phyloP scores from a whole-genome alignment of 2,329 filamentous ascomycete genomes.

The Seiridium unicorne region DNA sequence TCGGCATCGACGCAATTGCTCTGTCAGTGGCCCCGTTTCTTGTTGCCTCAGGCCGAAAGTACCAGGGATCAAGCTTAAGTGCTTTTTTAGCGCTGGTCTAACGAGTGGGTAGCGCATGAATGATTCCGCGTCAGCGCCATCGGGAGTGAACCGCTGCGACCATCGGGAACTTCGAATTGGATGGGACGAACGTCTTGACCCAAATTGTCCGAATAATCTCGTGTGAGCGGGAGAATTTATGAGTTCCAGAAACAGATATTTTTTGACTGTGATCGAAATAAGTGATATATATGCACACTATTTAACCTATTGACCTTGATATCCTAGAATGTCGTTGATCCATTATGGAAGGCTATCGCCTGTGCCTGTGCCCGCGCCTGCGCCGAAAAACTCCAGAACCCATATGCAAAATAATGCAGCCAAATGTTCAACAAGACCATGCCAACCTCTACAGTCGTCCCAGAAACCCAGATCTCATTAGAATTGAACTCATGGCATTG shows the following conservation, averaged over 20 bases:
- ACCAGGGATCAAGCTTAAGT: not conserved
- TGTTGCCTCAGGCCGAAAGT: not conserved
- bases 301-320: too few species aligned
- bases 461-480: not conserved
- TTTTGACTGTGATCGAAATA: too few species aligned
- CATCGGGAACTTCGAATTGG: too few species aligned
- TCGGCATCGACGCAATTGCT: not conserved
- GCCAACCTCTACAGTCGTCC: not conserved
- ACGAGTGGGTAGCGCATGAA: too few species aligned
- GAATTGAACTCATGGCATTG: constrained; percentile 24
- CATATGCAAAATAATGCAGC: not conserved
- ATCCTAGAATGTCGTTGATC: not conserved
- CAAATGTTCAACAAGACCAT: not conserved
- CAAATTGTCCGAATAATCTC: too few species aligned
- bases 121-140: not conserved
- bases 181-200: too few species aligned
- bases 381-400: not conserved
- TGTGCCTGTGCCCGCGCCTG: not conserved
- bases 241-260: too few species aligned
- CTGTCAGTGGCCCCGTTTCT: not conserved
- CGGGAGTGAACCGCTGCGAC: not conserved
- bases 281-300: too few species aligned
- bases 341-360: not conserved
- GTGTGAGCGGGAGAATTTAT: too few species aligned
- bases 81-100: not conserved